A percentile compares a stretch with the other conserved stretches of the same genome.
Evolutionary conservation across 1,284 basidiomycete species (phyloP).

Genomic region (Heterobasidion irregulare): DNA sequence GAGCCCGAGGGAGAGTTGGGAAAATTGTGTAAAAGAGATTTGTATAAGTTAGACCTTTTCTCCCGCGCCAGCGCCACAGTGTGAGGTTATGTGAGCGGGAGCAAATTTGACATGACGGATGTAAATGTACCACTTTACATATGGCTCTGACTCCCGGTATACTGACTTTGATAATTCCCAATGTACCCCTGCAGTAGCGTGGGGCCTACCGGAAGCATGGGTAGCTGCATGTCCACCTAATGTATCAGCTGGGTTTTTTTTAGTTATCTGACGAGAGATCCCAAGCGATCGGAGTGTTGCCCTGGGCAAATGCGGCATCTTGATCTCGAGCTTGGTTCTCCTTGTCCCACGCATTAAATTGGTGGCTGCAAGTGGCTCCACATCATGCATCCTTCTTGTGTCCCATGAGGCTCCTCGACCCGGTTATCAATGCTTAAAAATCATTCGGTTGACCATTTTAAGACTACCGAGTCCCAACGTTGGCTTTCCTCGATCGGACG

Average conservation of each 20-base stretch:
- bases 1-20: not conserved
- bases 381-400: not conserved
- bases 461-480: too few relatives aligned
- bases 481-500: too few relatives aligned
- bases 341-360: too few relatives aligned
- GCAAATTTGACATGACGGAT: not conserved
- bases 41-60: not conserved
- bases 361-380: too few relatives aligned
- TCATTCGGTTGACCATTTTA: not conserved
- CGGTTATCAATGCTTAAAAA: not conserved
- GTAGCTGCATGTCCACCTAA: not conserved
- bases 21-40: not conserved
- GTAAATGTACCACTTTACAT: not conserved
- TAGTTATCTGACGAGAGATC: not conserved
- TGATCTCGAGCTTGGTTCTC: not conserved
- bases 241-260: not conserved
- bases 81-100: not conserved
- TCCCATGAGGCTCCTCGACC: not conserved
- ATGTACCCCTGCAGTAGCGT: not conserved
- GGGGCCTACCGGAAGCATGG: constrained; percentile 2
- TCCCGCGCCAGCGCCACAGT: not conserved
- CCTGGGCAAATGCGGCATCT: not conserved
- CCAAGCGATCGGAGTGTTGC: not conserved
- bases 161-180: not conserved
- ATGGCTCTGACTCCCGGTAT: not conserved